Evolutionary conservation across 2,329 filamentous ascomycete species (phyloP), one percentile per base, ranked within the genome.

Genomic region (Ciborinia camelliae): DNA sequence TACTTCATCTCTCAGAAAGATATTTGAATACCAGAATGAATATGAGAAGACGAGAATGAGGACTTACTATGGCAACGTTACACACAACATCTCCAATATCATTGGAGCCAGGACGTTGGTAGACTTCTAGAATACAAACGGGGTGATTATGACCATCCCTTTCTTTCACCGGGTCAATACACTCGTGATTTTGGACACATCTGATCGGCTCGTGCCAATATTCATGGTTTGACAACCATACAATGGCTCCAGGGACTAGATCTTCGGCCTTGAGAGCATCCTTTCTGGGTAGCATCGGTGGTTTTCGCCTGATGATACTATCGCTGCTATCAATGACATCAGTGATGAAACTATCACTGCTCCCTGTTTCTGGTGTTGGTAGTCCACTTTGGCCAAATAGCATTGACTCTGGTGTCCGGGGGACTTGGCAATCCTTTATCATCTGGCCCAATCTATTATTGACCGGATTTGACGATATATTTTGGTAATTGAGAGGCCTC

Each of bases 121-220:
- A 23, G 2, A 66, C 64, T 26, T 55, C 59, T 20, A 68, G 5
- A 32, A 68, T 52, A 6, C 64, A 39, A 1, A 65, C 67, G 1
- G 68, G 68, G 28, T 69, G 68, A 12, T 68, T 65, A 14, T 64
- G 65, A 2, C 65, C 68, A 10, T 30, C 66, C 2, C 64, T 60
- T 0, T 67, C 63, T 14, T 68, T 63, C 26, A 62, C 54, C 10
- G 14, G 26, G n/a, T 53, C 26, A 8, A 59, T 52, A 1, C 55
- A 63, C 20, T 67, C 65, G 6, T 32, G 30, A 10, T 41, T 20
- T 10, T 63, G 65, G 41, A 45, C 55, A 23, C 68, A 70, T 15
- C 26, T 3, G 4, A 70, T 66, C 1, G 47, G 47, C 7, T 39
- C 51, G 23, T 55, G 41, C 9, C 37, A 37, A 1, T 14, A 32